These are phyloP conservation scores for Chenopodium formosanum DNA, from an alignment of 148 eudicot genomes.

Conservation along the genomic window DNA sequence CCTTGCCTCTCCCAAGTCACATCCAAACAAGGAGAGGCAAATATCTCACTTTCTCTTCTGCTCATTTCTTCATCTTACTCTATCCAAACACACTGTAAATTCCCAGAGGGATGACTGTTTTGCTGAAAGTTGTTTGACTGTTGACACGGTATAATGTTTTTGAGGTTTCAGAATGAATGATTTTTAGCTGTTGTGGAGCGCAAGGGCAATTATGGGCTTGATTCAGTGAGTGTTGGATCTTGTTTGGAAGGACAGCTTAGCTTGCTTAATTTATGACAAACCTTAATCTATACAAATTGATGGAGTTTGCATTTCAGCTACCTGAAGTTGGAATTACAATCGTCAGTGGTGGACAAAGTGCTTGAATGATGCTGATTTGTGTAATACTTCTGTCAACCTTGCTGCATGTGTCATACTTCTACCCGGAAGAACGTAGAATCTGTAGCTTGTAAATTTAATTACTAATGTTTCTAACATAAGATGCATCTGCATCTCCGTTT, in stretches of 20 bases:
- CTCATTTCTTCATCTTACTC: too few relatives aligned
- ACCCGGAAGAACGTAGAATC: conserved; percentile 4
- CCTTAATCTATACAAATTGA: background rate
- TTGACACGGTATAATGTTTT: conserved; percentile 21
- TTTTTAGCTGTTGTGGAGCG: background rate
- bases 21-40: too few relatives aligned
- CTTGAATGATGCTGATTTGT: conserved; percentile 5
- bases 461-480: conserved; percentile 13
- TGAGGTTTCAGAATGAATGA: conserved; percentile 22
- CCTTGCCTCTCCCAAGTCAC: too few relatives aligned
- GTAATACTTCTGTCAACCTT: background rate
- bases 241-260: background rate
- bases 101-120: conserved; percentile 40
- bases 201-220: background rate
- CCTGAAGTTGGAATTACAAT: conserved; percentile 5
- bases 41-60: too few relatives aligned
- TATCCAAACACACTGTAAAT: conserved; percentile 2
- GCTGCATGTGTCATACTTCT: background rate
- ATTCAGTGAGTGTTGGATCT: background rate
- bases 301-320: conserved; percentile 5
- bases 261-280: background rate
- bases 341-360: conserved; percentile 10
- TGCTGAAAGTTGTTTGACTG: conserved; percentile 49
- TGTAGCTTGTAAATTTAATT: conserved; percentile 1
- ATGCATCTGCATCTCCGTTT: background rate